Base-by-base conservation (phyloP, 495 filamentous ascomycete genomes). In the Neurospora sublineolata region DNA sequence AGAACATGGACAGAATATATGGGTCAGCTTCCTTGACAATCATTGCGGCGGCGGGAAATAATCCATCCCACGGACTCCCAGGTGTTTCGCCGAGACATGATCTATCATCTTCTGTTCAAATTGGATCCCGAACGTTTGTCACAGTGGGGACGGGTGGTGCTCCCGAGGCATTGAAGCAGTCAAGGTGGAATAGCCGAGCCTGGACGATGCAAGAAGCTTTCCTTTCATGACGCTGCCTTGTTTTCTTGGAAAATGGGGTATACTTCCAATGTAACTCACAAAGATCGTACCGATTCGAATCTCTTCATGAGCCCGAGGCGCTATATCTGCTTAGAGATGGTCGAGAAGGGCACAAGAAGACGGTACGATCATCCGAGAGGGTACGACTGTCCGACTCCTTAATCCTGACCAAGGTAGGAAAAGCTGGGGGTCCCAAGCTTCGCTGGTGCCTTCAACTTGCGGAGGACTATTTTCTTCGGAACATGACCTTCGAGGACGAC, bases 251-350 rank as follows among this genome's bases (percentile, higher is more conserved):
- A 1, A 23, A 76, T 0, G 76, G 80, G 42, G 72, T 78, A 40
- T 83, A 80, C 69, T 85, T 79, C 69, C 76, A 82, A 46, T 83
- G 81, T 70, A 52, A 3, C 44, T 23, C 44, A 12, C 10, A n/a
- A 4, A 12, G 10, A 0, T 52, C 44, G n/a, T 9, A 23, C 44
- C 44, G 44, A 1, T 20, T 52, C 2, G 44, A 52, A 0, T 3
- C 44, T 0, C 0, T 52, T 1, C 10, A 52, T 52, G 18, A 30
- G 0, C 30, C 68, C 0, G 0, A 10, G 7, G 20, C 36, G 0
- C 20, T 69, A 38, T 37, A 30, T 2, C 9, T 23, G 3, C 37
- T 41, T 3, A 14, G 10, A 18, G 7, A 39, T 0, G 37, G 39
- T 11, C 6, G 1, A 4, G 5, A 40, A 40, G 4, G 6, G 14